Conservation (phyloP, 2,329 filamentous ascomycete species). For the Diaporthe vexans region DNA sequence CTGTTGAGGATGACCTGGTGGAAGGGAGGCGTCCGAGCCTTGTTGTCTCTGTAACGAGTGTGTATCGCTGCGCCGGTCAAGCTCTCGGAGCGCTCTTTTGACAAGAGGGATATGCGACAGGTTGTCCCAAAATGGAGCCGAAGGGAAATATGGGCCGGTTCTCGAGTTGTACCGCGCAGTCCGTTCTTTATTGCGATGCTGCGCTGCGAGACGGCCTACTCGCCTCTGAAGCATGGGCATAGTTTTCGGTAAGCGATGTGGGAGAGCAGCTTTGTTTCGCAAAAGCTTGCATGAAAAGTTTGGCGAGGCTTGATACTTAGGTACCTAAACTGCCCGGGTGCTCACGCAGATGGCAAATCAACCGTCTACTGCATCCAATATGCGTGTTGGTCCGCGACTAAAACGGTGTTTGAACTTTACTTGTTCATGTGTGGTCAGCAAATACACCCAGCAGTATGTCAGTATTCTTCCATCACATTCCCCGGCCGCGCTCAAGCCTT, state of each 20-base stretch:
- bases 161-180: not conserved
- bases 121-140: conserved; percentile 1
- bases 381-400: not conserved
- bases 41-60: not conserved
- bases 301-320: not conserved
- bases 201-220: not conserved
- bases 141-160: not conserved
- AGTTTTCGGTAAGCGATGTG: not conserved
- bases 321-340: not conserved
- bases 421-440: not conserved
- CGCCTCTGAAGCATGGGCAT: not conserved
- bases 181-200: not conserved
- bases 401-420: not conserved
- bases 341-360: not conserved
- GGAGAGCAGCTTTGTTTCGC: not conserved
- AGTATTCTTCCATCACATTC: no score
- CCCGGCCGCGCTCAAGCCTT: no score
- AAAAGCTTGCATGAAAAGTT: not conserved
- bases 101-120: conserved; percentile 3
- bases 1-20: not conserved
- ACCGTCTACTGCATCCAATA: not conserved
- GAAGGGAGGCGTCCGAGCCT: not conserved
- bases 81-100: conserved; percentile 2
- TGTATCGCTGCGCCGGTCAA: conserved; percentile 12
- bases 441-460: no score